These are phyloP conservation scores for Phanerodontia chrysosporium DNA, from an alignment of 768 basidiomycete species.

Conservation along the genomic window DNA sequence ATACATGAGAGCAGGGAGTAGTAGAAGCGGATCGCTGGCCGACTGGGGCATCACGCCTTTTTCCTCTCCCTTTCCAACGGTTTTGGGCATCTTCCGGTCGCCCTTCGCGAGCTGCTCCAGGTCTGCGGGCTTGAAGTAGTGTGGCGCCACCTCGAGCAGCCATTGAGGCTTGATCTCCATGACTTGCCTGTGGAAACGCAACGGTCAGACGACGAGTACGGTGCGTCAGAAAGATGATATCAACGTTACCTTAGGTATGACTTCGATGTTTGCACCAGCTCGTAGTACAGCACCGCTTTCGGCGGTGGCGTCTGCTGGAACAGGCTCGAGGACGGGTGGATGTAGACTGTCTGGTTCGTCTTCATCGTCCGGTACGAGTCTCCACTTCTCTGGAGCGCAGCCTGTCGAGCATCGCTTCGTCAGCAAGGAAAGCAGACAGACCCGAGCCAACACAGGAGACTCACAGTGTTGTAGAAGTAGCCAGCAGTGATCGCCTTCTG, in stretches of 20 bases:
- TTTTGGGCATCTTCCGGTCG: slow-evolving; percentile 95
- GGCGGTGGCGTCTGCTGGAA: slow-evolving; percentile 96
- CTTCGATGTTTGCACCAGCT: slow-evolving; percentile 95
- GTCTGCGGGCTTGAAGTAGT: slow-evolving; percentile 89
- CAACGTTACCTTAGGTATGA: slow-evolving; percentile 79
- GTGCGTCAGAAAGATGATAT: not conserved
- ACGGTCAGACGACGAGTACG: not conserved
- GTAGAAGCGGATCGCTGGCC: too few relatives aligned
- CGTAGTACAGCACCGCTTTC: slow-evolving; percentile 89
- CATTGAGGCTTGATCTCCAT: slow-evolving; percentile 98
- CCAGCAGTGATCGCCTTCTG: slow-evolving; percentile 95
- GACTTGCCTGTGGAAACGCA: slow-evolving; percentile 69
- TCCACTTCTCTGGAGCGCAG: slow-evolving; percentile 90
- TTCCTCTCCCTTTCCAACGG: slow-evolving; percentile 33
- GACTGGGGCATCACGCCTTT: not conserved
- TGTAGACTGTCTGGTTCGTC: slow-evolving; percentile 92
- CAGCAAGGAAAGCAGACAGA: slow-evolving; percentile 1
- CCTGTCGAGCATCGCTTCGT: slow-evolving; percentile 40
- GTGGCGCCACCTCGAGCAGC: slow-evolving; percentile 94
- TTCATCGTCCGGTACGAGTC: slow-evolving; percentile 97
- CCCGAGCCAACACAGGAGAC: too few relatives aligned
- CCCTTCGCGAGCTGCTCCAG: slow-evolving; percentile 74
- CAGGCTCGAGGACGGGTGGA: slow-evolving; percentile 92
- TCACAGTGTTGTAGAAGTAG: slow-evolving; percentile 92
- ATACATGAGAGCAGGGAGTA: too few relatives aligned